phyloP scores from a whole-genome alignment of 1,284 basidiomycete species.

The Fomitopsis schrenkii region DNA sequence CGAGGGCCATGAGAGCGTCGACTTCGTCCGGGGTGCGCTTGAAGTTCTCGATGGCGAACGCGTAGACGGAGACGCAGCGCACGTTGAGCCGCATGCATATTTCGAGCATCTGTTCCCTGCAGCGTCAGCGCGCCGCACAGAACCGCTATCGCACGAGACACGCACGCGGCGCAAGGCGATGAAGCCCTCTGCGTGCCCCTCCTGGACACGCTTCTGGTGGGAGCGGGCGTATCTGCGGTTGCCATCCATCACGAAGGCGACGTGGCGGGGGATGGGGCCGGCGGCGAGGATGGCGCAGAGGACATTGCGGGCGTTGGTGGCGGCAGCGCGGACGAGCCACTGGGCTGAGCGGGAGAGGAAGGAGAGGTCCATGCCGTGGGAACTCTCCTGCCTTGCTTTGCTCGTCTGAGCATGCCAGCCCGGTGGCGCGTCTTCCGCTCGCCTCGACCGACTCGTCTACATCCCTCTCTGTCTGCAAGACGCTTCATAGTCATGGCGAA shows the following conservation, averaged over 20 bases:
- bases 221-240: slow-evolving; percentile 90
- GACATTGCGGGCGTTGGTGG: slow-evolving; percentile 33
- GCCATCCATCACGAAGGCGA: slow-evolving; percentile 98
- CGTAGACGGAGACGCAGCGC: slow-evolving; percentile 87
- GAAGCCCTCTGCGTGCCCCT: slow-evolving; percentile 89
- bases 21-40: slow-evolving; percentile 87
- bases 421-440: not conserved
- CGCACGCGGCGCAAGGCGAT: slow-evolving; percentile 75
- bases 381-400: slow-evolving; percentile 3
- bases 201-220: slow-evolving; percentile 56
- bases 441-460: not conserved
- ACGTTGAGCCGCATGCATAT: slow-evolving; percentile 77
- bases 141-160: slow-evolving; percentile 9
- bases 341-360: slow-evolving; percentile 18
- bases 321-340: slow-evolving; percentile 21
- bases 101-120: slow-evolving; percentile 63
- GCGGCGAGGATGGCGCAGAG: slow-evolving; percentile 64
- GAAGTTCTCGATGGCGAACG: slow-evolving; percentile 98
- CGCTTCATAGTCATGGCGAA: slow-evolving; percentile 3
- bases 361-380: slow-evolving; percentile 24
- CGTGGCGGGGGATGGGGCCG: slow-evolving; percentile 88
- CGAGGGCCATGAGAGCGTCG: slow-evolving; percentile 81
- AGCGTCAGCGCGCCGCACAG: not conserved
- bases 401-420: not conserved
- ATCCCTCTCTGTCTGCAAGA: not conserved